phyloP scores from a whole-genome alignment of 805 yeast species.

The Candida yuanshanica region DNA sequence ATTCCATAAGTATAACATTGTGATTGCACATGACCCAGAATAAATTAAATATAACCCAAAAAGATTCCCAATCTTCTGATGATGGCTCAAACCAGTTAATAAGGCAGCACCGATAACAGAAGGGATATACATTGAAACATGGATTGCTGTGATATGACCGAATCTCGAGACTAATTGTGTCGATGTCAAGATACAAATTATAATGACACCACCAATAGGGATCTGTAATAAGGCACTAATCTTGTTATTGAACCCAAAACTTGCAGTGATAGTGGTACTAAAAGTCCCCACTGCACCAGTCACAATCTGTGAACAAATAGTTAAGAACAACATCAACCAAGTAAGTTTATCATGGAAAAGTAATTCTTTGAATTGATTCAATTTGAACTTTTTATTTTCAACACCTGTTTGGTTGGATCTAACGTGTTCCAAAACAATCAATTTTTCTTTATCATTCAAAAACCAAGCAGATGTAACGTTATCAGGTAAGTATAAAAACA shows the following conservation, averaged over 20 bases:
- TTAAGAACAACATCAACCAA: constrained; percentile 39
- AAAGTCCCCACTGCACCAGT: constrained; percentile 36
- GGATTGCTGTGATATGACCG: constrained; percentile 29
- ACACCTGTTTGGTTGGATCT: constrained; percentile 42
- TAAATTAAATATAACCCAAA: constrained; percentile 42
- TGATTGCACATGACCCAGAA: constrained; percentile 49
- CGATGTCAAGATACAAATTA: constrained; percentile 33
- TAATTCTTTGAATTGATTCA: constrained; percentile 36
- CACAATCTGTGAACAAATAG: constrained; percentile 38
- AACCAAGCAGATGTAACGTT: constrained; percentile 33
- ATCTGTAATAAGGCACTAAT: constrained; percentile 43
- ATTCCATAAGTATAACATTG: constrained; percentile 53
- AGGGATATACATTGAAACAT: constrained; percentile 36
- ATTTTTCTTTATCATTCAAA: constrained; percentile 32
- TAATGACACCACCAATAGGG: constrained; percentile 47
- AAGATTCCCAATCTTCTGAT: constrained; percentile 37
- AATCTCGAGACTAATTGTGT: constrained; percentile 31
- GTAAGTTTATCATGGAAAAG: constrained; percentile 37
- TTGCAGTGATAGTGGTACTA: constrained; percentile 12
- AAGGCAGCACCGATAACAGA: constrained; percentile 47
- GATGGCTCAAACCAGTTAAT: constrained; percentile 30
- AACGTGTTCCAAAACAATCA: constrained; percentile 34
- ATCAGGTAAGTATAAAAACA: constrained; percentile 42
- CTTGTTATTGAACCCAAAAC: constrained; percentile 20
- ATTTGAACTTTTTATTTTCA: constrained; percentile 37